phyloP scores from a whole-genome alignment of 441 rosid species.

The Erodium chrysanthum region DNA sequence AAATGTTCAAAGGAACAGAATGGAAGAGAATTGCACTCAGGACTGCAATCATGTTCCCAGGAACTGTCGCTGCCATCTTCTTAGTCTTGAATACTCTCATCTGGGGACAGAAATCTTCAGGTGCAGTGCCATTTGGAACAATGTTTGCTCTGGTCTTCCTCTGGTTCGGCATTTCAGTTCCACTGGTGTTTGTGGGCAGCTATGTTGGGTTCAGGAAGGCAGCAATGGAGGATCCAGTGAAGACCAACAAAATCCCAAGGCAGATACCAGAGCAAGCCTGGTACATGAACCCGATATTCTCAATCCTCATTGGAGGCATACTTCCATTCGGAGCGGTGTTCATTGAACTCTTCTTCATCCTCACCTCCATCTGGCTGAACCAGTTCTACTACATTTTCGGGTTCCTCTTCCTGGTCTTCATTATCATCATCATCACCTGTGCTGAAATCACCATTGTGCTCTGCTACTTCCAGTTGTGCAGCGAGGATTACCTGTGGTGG shows the following conservation, averaged over 20 bases:
- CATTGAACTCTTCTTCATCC: conserved; percentile 18
- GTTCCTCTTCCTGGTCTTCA: conserved; percentile 22
- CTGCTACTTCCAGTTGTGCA: conserved; percentile 18
- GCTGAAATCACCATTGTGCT: conserved; percentile 17
- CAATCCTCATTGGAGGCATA: conserved; percentile 17
- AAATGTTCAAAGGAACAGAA: conserved; percentile 23
- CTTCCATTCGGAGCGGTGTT: conserved; percentile 17
- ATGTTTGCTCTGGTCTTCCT: conserved; percentile 20
- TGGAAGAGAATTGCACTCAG: conserved; percentile 22
- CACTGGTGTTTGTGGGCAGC: conserved; percentile 18
- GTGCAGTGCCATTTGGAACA: conserved; percentile 22
- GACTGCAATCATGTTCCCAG: conserved; percentile 22
- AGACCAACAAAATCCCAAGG: conserved; percentile 13
- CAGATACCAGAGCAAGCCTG: conserved; percentile 18
- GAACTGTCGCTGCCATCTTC: conserved; percentile 14
- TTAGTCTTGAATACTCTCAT: conserved; percentile 19
- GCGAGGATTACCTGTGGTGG: conserved; percentile 16
- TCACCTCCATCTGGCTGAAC: conserved; percentile 7
- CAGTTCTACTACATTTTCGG: conserved; percentile 20
- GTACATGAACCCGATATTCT: conserved; percentile 19
- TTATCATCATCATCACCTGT: conserved; percentile 17
- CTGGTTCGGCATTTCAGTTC: conserved; percentile 21
- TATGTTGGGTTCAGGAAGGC: conserved; percentile 18
- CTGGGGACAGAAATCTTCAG: conserved; percentile 22
- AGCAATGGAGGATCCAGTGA: conserved; percentile 16